phyloP scores from a whole-genome alignment of 257 asterid species.

The Fraxinus quadrangulata region DNA sequence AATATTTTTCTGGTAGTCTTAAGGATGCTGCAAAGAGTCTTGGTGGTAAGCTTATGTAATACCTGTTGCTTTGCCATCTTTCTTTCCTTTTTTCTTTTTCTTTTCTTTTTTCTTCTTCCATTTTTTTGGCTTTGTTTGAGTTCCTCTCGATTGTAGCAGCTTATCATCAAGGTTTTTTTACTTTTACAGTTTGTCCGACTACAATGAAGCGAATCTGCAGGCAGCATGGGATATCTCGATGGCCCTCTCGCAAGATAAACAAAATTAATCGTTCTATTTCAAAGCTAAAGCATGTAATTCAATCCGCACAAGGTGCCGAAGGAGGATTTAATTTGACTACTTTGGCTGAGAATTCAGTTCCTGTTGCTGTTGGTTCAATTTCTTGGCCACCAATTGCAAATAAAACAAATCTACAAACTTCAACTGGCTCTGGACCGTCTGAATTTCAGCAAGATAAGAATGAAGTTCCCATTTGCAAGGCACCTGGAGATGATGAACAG shows the following conservation, averaged over 20 bases:
- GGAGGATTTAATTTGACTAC: slow-evolving; percentile 47
- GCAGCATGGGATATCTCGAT: slow-evolving; percentile 53
- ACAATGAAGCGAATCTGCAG: slow-evolving; percentile 59
- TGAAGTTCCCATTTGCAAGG: slow-evolving; percentile 28
- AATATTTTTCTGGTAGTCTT: slow-evolving; percentile 86
- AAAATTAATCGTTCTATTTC: slow-evolving; percentile 50
- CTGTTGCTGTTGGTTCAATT: slow-evolving; percentile 40
- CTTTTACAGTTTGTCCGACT: slow-evolving; percentile 55
- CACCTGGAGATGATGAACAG: slow-evolving; percentile 40
- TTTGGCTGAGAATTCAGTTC: slow-evolving; percentile 42
- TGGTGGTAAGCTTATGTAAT: slow-evolving; percentile 61
- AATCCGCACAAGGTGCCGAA: slow-evolving; percentile 50
- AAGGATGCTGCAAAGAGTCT: slow-evolving; percentile 94
- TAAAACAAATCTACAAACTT: slow-evolving; percentile 44
- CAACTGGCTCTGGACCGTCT: slow-evolving; percentile 46
- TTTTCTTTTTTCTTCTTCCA: background rate
- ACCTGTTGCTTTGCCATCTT: slow-evolving; percentile 14
- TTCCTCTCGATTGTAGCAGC: background rate
- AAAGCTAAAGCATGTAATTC: slow-evolving; percentile 46
- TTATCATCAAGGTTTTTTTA: slow-evolving; percentile 10
- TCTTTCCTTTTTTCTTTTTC: background rate
- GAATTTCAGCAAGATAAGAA: slow-evolving; percentile 55
- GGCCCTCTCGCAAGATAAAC: slow-evolving; percentile 65
- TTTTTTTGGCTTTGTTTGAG: background rate
- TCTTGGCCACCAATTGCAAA: slow-evolving; percentile 64